Conservation (phyloP, 768 basidiomycete genomes). For the Mycena leptocephala region DNA sequence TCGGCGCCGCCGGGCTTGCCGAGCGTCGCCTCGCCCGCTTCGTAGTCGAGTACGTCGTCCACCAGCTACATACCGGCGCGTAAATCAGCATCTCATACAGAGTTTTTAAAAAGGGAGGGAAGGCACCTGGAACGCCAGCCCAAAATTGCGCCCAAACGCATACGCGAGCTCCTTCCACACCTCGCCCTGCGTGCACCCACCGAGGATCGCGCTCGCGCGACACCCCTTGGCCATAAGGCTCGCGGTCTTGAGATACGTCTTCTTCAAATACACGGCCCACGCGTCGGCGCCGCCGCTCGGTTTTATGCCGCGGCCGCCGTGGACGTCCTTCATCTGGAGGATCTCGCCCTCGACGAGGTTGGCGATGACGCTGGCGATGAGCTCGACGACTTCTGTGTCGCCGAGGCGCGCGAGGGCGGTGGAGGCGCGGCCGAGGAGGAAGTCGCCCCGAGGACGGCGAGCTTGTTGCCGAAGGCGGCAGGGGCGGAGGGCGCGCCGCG, state of each 20-base stretch:
- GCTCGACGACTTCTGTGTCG: slow-evolving; percentile 91
- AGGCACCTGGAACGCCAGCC: slow-evolving; percentile 94
- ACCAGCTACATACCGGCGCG: slow-evolving; percentile 80
- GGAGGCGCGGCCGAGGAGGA: slow-evolving; percentile 92
- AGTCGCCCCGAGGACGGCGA: slow-evolving; percentile 97
- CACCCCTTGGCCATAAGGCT: slow-evolving; percentile 94
- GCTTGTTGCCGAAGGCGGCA: slow-evolving; percentile 89
- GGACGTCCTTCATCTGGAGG: slow-evolving; percentile 77
- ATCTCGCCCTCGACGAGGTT: slow-evolving; percentile 99
- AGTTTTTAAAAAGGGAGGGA: not conserved
- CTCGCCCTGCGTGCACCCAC: slow-evolving; percentile 89
- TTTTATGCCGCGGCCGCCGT: slow-evolving; percentile 34
- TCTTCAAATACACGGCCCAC: slow-evolving; percentile 91
- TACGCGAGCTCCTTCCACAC: slow-evolving; percentile 96
- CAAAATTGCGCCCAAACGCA: slow-evolving; percentile 93
- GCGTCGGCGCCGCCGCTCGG: slow-evolving; percentile 56
- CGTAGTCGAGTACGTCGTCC: slow-evolving; percentile 96
- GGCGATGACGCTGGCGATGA: slow-evolving; percentile 92
- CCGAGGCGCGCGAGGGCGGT: slow-evolving; percentile 91
- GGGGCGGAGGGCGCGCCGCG: slow-evolving; percentile 76
- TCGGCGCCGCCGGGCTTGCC: slow-evolving; percentile 96
- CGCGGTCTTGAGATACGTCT: slow-evolving; percentile 96
- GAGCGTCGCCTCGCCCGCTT: slow-evolving; percentile 79
- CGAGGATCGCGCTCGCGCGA: slow-evolving; percentile 89
- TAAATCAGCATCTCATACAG: not conserved